A percentile compares a stretch with the other conserved stretches of the same genome.
These are phyloP conservation scores for Solanum clarkiae DNA, from an alignment of 257 asterid genomes.

Conservation along the genomic window DNA sequence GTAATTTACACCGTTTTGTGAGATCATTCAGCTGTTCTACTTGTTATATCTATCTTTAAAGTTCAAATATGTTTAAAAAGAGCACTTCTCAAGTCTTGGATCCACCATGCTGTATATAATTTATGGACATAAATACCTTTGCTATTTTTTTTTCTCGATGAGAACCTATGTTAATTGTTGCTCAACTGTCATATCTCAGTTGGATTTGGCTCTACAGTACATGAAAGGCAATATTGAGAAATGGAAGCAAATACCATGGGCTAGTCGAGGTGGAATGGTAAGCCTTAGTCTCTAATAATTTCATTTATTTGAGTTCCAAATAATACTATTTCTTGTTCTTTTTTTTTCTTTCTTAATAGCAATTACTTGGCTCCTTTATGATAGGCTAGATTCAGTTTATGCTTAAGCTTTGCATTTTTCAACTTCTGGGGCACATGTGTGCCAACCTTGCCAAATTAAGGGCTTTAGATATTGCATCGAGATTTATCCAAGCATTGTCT, in stretches of 20 bases:
- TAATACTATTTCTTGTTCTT: not conserved
- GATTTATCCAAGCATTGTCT: not conserved
- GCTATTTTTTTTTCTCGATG: not conserved
- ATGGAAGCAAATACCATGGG: constrained; percentile 53
- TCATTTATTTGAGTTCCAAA: not conserved
- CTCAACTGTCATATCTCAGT: constrained; percentile 19
- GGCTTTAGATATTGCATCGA: not conserved
- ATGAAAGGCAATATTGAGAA: constrained; percentile 27
- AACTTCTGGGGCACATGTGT: not conserved
- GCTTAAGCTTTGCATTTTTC: not conserved
- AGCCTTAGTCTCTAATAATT: constrained; percentile 1
- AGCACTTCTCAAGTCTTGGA: not conserved
- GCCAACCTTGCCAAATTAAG: not conserved
- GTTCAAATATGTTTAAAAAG: not conserved
- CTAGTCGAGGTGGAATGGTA: constrained; percentile 62
- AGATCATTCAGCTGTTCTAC: not conserved
- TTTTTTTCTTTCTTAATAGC: not conserved
- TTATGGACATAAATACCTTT: not conserved
- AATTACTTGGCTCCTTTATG: not conserved
- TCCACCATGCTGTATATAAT: not conserved
- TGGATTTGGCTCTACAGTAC: constrained; percentile 43
- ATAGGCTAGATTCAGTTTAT: not conserved
- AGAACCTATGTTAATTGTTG: not conserved
- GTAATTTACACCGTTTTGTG: not conserved
- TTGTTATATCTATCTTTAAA: not conserved